Evolutionary conservation across 176 grass and related monocot genomes (phyloP).

Genomic region (Stipa capillata): DNA sequence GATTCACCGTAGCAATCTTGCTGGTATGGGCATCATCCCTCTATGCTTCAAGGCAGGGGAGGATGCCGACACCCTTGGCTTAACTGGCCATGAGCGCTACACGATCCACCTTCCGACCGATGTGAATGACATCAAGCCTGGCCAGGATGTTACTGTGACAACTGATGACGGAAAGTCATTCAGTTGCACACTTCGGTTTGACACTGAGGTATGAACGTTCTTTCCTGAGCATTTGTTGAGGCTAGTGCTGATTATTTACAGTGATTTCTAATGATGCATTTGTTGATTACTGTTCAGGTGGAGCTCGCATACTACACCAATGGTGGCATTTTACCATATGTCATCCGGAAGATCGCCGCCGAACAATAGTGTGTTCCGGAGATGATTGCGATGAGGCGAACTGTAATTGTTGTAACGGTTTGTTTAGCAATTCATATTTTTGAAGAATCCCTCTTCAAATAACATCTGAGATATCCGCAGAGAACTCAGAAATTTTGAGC

Average conservation of each 20-base stretch:
- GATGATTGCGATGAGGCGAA: slow-evolving; percentile 13
- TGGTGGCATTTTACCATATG: slow-evolving; percentile 89
- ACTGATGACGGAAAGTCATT: slow-evolving; percentile 80
- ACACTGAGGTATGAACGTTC: slow-evolving; percentile 62
- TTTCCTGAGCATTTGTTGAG: neutral
- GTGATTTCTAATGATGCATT: neutral
- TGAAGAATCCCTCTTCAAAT: slow-evolving; percentile 24
- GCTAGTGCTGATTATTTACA: neutral
- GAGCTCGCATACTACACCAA: slow-evolving; percentile 90
- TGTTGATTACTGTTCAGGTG: slow-evolving; percentile 39
- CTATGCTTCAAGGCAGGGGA: slow-evolving; percentile 86
- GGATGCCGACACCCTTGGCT: slow-evolving; percentile 80
- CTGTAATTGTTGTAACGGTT: slow-evolving; percentile 36
- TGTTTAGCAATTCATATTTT: slow-evolving; percentile 35
- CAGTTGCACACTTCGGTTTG: slow-evolving; percentile 76
- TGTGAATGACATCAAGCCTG: slow-evolving; percentile 81
- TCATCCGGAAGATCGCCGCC: slow-evolving; percentile 50
- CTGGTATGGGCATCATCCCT: slow-evolving; percentile 91
- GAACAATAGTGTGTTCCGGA: slow-evolving; percentile 35
- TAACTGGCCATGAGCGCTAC: slow-evolving; percentile 81
- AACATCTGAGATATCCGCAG: slow-evolving; percentile 24
- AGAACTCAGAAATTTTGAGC: slow-evolving; percentile 37
- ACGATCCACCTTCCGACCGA: slow-evolving; percentile 66
- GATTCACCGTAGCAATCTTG: slow-evolving; percentile 96
- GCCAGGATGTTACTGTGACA: slow-evolving; percentile 72